These are phyloP conservation scores for Aspergillus kassunensis DNA, from an alignment of 495 filamentous ascomycete genomes.

Conservation along the genomic window DNA sequence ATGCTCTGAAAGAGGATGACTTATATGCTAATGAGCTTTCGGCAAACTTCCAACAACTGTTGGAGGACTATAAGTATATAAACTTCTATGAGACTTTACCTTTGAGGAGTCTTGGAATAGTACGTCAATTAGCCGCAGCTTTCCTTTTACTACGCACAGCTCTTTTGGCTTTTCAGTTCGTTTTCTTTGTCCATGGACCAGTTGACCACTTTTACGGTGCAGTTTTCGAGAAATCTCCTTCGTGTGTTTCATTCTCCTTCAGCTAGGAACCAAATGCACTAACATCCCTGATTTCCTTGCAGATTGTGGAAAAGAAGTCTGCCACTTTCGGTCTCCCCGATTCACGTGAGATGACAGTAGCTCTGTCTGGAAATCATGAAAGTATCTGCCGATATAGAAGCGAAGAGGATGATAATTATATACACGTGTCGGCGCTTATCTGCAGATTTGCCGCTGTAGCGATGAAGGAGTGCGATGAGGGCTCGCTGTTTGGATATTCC, in stretches of 20 bases:
- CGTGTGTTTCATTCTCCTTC: too few relatives aligned
- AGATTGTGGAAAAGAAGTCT: conserved; percentile 26
- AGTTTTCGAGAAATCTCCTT: too few relatives aligned
- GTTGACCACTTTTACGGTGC: too few relatives aligned
- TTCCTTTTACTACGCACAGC: background rate
- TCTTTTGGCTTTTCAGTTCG: background rate
- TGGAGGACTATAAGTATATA: conserved; percentile 22
- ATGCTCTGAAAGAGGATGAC: conserved; percentile 17
- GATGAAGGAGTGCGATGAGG: background rate
- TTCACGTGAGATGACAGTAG: conserved; percentile 22
- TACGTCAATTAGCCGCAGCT: background rate
- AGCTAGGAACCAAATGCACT: background rate
- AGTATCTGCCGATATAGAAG: conserved; percentile 25
- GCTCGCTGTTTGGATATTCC: conserved; percentile 5
- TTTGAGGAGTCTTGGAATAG: conserved; percentile 10
- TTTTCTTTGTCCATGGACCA: too few relatives aligned
- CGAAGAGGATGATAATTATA: conserved; percentile 22
- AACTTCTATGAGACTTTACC: conserved; percentile 28
- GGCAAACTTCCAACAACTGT: conserved; percentile 22
- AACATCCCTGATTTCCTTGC: background rate
- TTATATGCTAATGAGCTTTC: conserved; percentile 17
- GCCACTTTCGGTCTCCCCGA: conserved; percentile 24
- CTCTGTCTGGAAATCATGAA: conserved; percentile 22
- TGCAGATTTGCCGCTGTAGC: conserved; percentile 7
- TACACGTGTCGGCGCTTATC: conserved; percentile 16